Evolutionary conservation across 192 early-diverging fungal species (phyloP).

Genomic region (Radiomyces spectabilis): DNA sequence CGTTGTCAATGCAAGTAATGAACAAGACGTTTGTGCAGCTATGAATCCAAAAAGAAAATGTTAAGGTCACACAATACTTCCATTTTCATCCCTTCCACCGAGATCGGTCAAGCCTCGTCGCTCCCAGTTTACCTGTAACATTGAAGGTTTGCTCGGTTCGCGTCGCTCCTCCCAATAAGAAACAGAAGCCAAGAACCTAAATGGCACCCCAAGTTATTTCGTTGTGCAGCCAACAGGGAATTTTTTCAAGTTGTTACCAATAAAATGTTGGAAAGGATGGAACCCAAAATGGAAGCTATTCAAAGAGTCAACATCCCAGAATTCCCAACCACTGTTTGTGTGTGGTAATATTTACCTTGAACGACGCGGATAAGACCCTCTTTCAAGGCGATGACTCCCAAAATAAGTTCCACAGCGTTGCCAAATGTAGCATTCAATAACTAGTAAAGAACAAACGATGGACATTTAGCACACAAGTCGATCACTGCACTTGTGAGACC

Average conservation of each 20-base stretch:
- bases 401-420: slow-evolving; percentile 80
- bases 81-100: too few relatives aligned
- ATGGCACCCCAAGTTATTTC: too few relatives aligned
- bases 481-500: too few relatives aligned
- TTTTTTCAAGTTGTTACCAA: too few relatives aligned
- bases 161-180: slow-evolving; percentile 73
- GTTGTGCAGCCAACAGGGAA: too few relatives aligned
- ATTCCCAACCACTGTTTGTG: too few relatives aligned
- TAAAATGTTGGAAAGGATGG: slow-evolving; percentile 87
- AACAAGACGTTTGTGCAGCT: slow-evolving; percentile 63
- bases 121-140: slow-evolving; percentile 34
- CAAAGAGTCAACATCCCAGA: too few relatives aligned
- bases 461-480: not conserved
- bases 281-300: slow-evolving; percentile 73
- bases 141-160: slow-evolving; percentile 62
- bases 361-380: slow-evolving; percentile 56
- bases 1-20: slow-evolving; percentile 56
- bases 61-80: not conserved
- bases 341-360: slow-evolving; percentile 32
- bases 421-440: slow-evolving; percentile 34
- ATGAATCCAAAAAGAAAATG: not conserved
- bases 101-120: not conserved
- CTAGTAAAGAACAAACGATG: slow-evolving; percentile 2
- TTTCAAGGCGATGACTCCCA: slow-evolving; percentile 59
- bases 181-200: slow-evolving; percentile 70